Evolutionary conservation across 768 basidiomycete species (phyloP), one percentile per base, ranked within the genome.

Genomic region (Cyclocybe cylindracea): DNA sequence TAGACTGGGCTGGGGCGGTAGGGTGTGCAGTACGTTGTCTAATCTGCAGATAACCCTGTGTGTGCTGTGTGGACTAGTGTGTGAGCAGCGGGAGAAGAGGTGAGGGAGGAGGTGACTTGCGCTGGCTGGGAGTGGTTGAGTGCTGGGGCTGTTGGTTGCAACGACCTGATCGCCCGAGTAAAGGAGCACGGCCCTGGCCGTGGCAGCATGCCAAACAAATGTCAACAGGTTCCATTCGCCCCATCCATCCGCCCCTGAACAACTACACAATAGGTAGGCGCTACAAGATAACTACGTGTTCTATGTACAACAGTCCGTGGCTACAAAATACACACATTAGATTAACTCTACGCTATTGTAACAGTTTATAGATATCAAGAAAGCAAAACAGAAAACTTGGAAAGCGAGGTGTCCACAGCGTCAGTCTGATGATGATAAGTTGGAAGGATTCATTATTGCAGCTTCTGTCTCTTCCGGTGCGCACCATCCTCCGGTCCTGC

Each of bases 121-220:
- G 14, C n/a, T 7, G 41, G 5, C 29, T 11, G 19, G 29, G 41
- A n/a, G 16, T 14, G 41, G 41, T 18, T 29, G 16, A 29, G 16
- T 29, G 41, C 41, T 42, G 41, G 29, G 16, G 59, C 50, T 55
- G 67, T 67, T 68, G 68, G 72, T 75, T 74, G 72, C 72, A 74
- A 74, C 72, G 67, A 70, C 67, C 64, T 72, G 69, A 74, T 72
- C 67, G 69, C 68, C 66, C 51, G 53, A 48, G 60, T 63, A 66
- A 68, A 67, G 52, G 62, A 66, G 64, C 67, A 67, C 66, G 64
- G 67, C 65, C 63, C 66, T 66, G 59, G 48, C 68, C 62, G 67
- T 68, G 64, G 64, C 64, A 65, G 62, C 54, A 56, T 59, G 51
- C 63, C 67, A 72, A 76, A 72, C 62, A 75, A 36, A 16, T 32